Percentiles rank a stretch among this genome's conserved stretches.
Conservation (phyloP, 805 yeast species). For the Candida sakaeoensis region DNA sequence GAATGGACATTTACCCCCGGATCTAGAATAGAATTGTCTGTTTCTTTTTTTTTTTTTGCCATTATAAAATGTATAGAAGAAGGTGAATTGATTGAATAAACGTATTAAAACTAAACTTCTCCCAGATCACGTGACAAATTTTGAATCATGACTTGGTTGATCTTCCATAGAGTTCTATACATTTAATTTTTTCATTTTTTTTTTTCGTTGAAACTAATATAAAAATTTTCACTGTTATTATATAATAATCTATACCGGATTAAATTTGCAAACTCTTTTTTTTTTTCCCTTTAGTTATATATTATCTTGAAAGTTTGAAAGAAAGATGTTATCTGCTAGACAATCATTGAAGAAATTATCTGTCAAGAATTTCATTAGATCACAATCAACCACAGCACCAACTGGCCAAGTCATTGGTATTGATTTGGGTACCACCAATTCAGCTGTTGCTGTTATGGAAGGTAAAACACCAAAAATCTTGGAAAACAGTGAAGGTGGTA, state of each 20-base stretch:
- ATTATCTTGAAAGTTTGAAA: no score
- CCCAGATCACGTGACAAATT: slow-evolving; percentile 1
- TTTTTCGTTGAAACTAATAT: slow-evolving; percentile 1
- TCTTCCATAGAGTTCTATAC: slow-evolving; percentile 4
- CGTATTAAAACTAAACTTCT: no score
- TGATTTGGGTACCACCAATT: slow-evolving; percentile 85
- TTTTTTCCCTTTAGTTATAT: no score
- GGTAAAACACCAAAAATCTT: slow-evolving; percentile 72
- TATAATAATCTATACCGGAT: no score
- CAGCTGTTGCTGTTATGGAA: slow-evolving; percentile 85
- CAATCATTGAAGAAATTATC: slow-evolving; percentile 33
- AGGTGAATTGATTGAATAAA: no score
- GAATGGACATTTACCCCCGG: slow-evolving; percentile 43
- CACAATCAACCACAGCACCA: slow-evolving; percentile 30
- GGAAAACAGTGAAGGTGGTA: slow-evolving; percentile 73
- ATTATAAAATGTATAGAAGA: no score
- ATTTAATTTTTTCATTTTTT: background rate
- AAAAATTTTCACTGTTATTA: slow-evolving; percentile 6
- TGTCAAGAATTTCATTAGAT: slow-evolving; percentile 19
- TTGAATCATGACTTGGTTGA: background rate
- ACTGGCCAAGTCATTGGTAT: slow-evolving; percentile 71
- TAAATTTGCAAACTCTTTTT: no score
- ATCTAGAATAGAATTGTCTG: slow-evolving; percentile 17
- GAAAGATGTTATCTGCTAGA: slow-evolving; percentile 42
- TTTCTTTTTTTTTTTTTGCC: no score